phyloP scores from a whole-genome alignment of 441 rosid species.

The Syzygium syzygioides region DNA sequence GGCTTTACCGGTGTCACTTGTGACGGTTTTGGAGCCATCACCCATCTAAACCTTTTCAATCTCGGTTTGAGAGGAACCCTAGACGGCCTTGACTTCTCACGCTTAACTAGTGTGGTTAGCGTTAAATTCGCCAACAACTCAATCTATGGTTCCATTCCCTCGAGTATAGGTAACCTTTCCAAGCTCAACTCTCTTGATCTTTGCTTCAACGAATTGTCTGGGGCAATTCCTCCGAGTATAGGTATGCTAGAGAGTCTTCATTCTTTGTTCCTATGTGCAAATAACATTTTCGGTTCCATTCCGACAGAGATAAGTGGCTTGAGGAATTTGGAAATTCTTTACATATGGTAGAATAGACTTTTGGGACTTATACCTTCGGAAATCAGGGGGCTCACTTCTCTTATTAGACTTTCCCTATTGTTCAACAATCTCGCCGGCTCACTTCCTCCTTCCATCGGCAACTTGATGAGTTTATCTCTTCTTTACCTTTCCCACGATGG shows the following conservation, averaged over 20 bases:
- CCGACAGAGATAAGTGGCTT: too few relatives aligned
- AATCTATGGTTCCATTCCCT: slow-evolving; percentile 19
- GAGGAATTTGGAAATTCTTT: too few relatives aligned
- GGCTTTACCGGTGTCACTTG: background rate
- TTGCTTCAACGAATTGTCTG: background rate
- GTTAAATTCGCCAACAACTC: slow-evolving; percentile 12
- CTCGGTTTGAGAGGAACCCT: background rate
- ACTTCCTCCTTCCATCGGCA: too few relatives aligned
- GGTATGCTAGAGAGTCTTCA: slow-evolving; percentile 6
- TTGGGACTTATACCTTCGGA: too few relatives aligned
- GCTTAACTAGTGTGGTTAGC: slow-evolving; percentile 11
- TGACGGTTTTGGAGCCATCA: background rate
- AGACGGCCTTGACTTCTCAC: slow-evolving; percentile 6
- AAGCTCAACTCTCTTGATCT: slow-evolving; percentile 23
- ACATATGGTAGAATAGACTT: too few relatives aligned
- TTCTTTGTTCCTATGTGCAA: background rate
- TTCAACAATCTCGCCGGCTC: too few relatives aligned
- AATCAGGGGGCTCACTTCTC: background rate
- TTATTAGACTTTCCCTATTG: background rate
- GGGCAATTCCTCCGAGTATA: background rate
- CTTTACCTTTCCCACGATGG: too few relatives aligned
- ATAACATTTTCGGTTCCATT: background rate
- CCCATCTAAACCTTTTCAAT: background rate
- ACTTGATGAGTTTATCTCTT: too few relatives aligned
- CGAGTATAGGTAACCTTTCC: slow-evolving; percentile 13